Evolutionary conservation across 768 basidiomycete genomes (phyloP).

Genomic region (Phaeolepiota aurea): DNA sequence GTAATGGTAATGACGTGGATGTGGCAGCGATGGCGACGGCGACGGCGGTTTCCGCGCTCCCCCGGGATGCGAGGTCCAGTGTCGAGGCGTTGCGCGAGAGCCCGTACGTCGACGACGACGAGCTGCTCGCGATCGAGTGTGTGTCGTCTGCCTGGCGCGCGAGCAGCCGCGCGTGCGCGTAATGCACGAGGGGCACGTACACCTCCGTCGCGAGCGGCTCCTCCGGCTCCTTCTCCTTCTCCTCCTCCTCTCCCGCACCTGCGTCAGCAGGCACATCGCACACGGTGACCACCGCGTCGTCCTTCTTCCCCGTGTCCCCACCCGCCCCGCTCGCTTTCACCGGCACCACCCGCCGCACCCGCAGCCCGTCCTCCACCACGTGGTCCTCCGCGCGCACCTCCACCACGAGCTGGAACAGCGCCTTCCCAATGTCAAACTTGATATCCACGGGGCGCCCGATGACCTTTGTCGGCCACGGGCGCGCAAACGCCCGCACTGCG

Average conservation of each 20-base stretch:
- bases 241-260: neutral
- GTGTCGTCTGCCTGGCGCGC: no score
- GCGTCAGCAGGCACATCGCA: no score
- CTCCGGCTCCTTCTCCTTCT: neutral
- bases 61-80: conserved; percentile 2
- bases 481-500: conserved; percentile 74
- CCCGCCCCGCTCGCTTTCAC: neutral
- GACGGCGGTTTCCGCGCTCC: conserved; percentile 7
- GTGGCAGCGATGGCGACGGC: conserved; percentile 1
- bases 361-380: conserved; percentile 12
- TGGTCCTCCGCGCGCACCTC: conserved; percentile 53
- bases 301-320: neutral
- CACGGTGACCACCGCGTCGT: neutral
- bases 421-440: conserved; percentile 68
- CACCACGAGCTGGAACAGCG: conserved; percentile 63
- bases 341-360: neutral
- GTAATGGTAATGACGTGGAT: conserved; percentile 5
- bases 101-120: neutral
- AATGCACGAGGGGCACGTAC: conserved; percentile 87
- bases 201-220: conserved; percentile 65
- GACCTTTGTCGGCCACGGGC: conserved; percentile 74
- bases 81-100: no score
- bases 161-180: conserved; percentile 39
- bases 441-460: conserved; percentile 63
- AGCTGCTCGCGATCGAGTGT: neutral